Evolutionary conservation across 345 rosid genomes (phyloP).

Genomic region (Eucalyptus rudis): DNA sequence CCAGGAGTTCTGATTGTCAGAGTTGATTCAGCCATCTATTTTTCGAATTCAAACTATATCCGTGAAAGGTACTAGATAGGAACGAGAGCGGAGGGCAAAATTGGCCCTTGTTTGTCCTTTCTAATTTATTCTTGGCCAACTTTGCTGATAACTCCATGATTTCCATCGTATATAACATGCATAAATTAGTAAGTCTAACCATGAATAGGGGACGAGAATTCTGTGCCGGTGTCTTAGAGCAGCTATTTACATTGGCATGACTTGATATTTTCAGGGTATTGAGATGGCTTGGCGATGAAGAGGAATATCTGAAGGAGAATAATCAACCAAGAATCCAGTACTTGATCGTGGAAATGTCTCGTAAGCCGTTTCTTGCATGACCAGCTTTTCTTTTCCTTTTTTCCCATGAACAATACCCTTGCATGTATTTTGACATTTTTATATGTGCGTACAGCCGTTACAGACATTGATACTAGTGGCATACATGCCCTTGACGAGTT

Average conservation of each 20-base stretch:
- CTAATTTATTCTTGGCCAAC: background rate
- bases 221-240: background rate
- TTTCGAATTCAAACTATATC: constrained; percentile 72
- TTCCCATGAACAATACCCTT: background rate
- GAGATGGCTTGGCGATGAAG: constrained; percentile 72
- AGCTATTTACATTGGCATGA: background rate
- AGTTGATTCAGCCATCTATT: constrained; percentile 81
- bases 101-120: background rate
- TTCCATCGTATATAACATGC: background rate
- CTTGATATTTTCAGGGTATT: constrained; percentile 29
- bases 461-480: constrained; percentile 83
- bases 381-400: background rate
- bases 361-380: constrained; percentile 9
- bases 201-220: background rate
- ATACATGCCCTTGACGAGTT: constrained; percentile 72
- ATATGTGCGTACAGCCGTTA: constrained; percentile 38
- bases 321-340: constrained; percentile 33
- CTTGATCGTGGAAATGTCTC: constrained; percentile 71
- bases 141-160: background rate
- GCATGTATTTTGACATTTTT: background rate
- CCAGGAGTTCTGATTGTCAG: constrained; percentile 60
- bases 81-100: background rate
- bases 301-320: constrained; percentile 21
- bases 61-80: constrained; percentile 41
- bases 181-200: background rate